Base-by-base conservation (phyloP, 2,329 filamentous ascomycete species). In the Penicillium brasilianum region DNA sequence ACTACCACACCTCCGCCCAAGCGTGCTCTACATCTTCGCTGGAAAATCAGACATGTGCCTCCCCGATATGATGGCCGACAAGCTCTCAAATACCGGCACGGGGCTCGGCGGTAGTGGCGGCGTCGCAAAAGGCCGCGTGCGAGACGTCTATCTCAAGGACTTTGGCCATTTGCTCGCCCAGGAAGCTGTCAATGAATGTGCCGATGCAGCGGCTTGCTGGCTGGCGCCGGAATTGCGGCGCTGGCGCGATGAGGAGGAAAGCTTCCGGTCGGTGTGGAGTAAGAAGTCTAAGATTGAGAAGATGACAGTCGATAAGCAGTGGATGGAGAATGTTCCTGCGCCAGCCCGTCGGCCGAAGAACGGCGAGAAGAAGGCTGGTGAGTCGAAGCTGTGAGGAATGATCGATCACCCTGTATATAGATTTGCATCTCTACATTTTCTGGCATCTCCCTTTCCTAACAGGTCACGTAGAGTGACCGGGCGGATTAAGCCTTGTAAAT, bases 131-230 rank as follows among this genome's bases (percentile, higher is more conserved):
- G 91, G 90, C 0, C 82, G 87, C 49, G 93, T 97, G 2, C 83
- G 81, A 58, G 83, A 88, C 65, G 83, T 91, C 5, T 80, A 87
- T 16, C 77, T 95, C 8, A 78, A 89, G 30, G 84, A 84, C 0
- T 82, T 84, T 6, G 92, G 93, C 0, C 94, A 98, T 76, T 76
- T 97, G 44, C 86, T 97, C 30, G 90, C 93, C 0, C 91, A 97
- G 86, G 93, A 97, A 76, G 84, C 85, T 41, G 90, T 91, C 0
- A 79, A 71, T 2, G 81, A 86, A 69, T 90, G 88, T 63, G 93
- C 92, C 1, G 80, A 84, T 60, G 71, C 84, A 18, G 83, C 85
- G 0, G 84, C 83, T 0, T 71, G 74, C 28, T 91, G 87, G 82
- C 75, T 91, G 58, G 81, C 75, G 0, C 69, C 71, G n/a, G 87